Evolutionary conservation across 441 rosid genomes (phyloP), one percentile per base, ranked within the genome.

Genomic region (Aquilaria agallochum): DNA sequence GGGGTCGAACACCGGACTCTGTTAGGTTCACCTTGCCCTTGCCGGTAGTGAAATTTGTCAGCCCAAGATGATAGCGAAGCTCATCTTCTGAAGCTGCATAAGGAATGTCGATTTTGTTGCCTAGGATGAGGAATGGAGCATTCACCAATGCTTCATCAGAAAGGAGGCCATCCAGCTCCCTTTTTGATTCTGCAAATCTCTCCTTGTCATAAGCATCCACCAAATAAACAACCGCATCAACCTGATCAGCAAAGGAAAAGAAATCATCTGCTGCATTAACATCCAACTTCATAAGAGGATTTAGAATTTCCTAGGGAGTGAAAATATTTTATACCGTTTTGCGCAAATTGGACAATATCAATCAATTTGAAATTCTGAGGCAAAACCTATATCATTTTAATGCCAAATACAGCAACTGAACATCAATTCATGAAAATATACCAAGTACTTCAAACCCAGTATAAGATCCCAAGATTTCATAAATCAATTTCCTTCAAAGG

Each of bases 161-260:
- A 3, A 88, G 88, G 50, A 90, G 92, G 20, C 95, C 95, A n/a
- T 90, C 92, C 0, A 90, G 82, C 72, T 90, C 96, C 65, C 73
- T 82, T 69, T 87, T 90, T 0, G 96, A 87, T 66, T 88, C 93
- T 0, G 84, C 72, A 55, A 90, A 88, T 68, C 95, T 80, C 68
- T 90, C 95, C 69, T 83, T 86, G 77, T 90, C 97, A 49, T 74
- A 81, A 11, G 95, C 95, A 71, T 90, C 97, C 27, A 90, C 95
- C 30, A 90, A 73, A 78, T 90, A 90, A 48, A 90, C 90, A 52
- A 90, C 96, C 0, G 95, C 95, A 82, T 90, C 96, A 74, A 89
- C 96, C 96, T 87, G 63, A 11, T 50, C 50, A 11, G 27, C 48
- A 9, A 51, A 14, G 33, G 31, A 3, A 52, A 53, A 30, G 2